Evolutionary conservation across 768 basidiomycete species (phyloP), one percentile per base, ranked within the genome.

Genomic region (Cystofilobasidium ferigula): DNA sequence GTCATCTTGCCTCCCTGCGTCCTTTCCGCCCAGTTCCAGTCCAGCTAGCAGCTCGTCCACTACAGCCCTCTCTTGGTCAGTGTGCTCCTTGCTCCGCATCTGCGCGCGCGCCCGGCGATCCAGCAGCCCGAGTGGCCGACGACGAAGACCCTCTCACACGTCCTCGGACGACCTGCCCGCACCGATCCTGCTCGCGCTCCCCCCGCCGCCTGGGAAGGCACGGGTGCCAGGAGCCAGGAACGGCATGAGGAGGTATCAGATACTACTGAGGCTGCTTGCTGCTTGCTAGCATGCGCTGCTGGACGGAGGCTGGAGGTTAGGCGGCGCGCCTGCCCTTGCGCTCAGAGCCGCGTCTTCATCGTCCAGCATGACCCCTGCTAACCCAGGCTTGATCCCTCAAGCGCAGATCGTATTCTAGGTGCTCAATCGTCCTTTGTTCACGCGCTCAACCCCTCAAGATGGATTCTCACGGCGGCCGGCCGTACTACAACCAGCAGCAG

Each of bases 211-310:
- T 32, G 53, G 38, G 42, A 16, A 26, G 28, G 38, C 30, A 13
- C 30, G 26, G 24, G 30, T 13, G 48, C 20, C 51, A 26, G 18
- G 30, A 34, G 20, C 35, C n/a, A 48, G 60, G 65, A 53, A 22
- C 43, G 36, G 65, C 9, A 56, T 56, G 65, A 9, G 51, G 65
- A 67, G n/a, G 2, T 16, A n/a, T 67, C 65, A 67, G 65, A 67
- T 67, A 67, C 65, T 67, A 47, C 65, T 61, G 65, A 67, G 53
- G 40, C 32, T 20, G 28, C 22, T 26, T 16, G 26, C 28, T 30
- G 22, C 28, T 18, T 42, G 7, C 40, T 18, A 42, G 40, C 40
- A n/a, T n/a, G 32, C 54, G 54, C 40, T 42, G 40, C 40, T 20
- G 40, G 10, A 42, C 40, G 10, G 40, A 20, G 40, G 40, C 10